Base-by-base conservation (phyloP, 768 basidiomycete genomes). In the Mycena sanguinolenta region DNA sequence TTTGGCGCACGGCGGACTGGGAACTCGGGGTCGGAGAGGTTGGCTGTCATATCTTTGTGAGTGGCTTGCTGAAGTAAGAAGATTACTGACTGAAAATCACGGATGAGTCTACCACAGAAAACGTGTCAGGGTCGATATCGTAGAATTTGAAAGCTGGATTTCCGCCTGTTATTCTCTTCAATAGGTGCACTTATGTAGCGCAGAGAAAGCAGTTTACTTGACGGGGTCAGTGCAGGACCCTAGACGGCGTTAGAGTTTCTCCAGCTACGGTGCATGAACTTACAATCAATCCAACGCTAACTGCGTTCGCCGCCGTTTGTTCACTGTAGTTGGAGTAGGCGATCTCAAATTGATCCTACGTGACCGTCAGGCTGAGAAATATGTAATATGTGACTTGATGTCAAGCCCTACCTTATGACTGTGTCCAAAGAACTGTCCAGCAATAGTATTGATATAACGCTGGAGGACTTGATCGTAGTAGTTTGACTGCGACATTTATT, bases 341-440 rank as follows among this genome's bases (percentile, higher is more conserved):
- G 44, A 85, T 81, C 75, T 83, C 79, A 63, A 84, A 83, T 71
- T 84, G 79, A 68, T 84, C 83, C 79, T 81, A 17, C 14, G 25
- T 27, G 27, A 32, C 50, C 13, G 2, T 27, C 14, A 57, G 27
- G 23, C 38, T 34, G 10, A 34, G 32, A 28, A 25, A n/a, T n/a
- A n/a, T n/a, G 21, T 3, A 55, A 17, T 10, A 21, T 4, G 21
- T 2, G 12, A n/a, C 32, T 12, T 6, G 19, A 19, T 23, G 16
- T 21, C 3, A 23, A 5, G 32, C 46, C 55, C 27, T 34, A 77
- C 80, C 65, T 79, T 76, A 60, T 83, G 82, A 27, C 77, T 84
- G 62, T 85, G 84, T 0, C 84, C 84, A 64, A 81, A 85, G 70
- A 85, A 84, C 58, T 83, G 81, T 6, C 77, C 83, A 0, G 82